Conservation (phyloP, 2,329 filamentous ascomycete species). For the Fonsecaea nubica region DNA sequence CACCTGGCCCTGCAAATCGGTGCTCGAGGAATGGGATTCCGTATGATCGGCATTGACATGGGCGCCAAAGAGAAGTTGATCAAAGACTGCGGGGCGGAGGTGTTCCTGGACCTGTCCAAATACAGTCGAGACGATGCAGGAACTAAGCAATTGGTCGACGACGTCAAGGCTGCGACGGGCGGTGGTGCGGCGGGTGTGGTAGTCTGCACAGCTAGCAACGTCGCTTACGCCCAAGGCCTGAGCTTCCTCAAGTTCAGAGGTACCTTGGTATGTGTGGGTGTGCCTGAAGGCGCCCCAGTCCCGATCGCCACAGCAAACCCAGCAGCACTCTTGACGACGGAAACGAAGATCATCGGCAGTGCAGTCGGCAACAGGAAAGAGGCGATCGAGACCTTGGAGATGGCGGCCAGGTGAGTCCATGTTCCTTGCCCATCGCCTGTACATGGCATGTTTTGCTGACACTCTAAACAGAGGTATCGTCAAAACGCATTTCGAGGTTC, state of each 20-base stretch:
- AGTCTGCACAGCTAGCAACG: slow-evolving; percentile 60
- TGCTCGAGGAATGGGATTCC: slow-evolving; percentile 64
- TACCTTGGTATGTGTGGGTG: slow-evolving; percentile 59
- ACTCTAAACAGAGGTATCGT: slow-evolving; percentile 50
- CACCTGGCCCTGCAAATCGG: slow-evolving; percentile 69
- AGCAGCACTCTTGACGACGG: slow-evolving; percentile 49
- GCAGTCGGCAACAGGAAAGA: slow-evolving; percentile 60
- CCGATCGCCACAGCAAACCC: slow-evolving; percentile 57
- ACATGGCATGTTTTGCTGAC: slow-evolving; percentile 13
- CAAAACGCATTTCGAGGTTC: slow-evolving; percentile 53
- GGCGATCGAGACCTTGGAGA: slow-evolving; percentile 57
- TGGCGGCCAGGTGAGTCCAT: slow-evolving; percentile 47
- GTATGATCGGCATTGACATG: slow-evolving; percentile 71
- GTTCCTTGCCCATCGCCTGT: neutral
- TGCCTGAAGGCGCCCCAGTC: slow-evolving; percentile 55
- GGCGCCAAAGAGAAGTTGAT: slow-evolving; percentile 66
- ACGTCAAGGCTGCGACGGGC: slow-evolving; percentile 63
- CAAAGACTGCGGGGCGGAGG: slow-evolving; percentile 67
- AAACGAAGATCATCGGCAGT: slow-evolving; percentile 57
- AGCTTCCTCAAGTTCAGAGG: slow-evolving; percentile 58
- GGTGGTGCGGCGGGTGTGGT: slow-evolving; percentile 68
- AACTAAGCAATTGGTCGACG: slow-evolving; percentile 54
- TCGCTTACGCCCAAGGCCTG: slow-evolving; percentile 58
- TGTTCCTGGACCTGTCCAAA: slow-evolving; percentile 68
- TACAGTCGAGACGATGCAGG: slow-evolving; percentile 56